Evolutionary conservation across 306 rosid species (phyloP), one percentile per base, ranked within the genome.

Genomic region (Fagus sylvatica): DNA sequence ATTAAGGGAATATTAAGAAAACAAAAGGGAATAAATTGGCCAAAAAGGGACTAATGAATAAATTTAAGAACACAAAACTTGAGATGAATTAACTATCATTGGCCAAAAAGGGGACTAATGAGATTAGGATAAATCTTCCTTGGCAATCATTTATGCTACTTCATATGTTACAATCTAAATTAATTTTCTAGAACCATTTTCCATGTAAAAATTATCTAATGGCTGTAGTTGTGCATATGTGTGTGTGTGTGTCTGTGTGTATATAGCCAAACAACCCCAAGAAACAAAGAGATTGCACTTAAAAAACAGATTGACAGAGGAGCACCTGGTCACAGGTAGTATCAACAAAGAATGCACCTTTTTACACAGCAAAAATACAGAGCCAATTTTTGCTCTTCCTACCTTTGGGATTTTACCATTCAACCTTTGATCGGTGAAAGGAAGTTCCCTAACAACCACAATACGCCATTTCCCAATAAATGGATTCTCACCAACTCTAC

Each of bases 371-470:
- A 62, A 13, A 62, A 34, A 62, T 34, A 32, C 19, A 36, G 28
- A 16, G 43, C 42, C 43, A 62, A 34, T 5, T 17, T 34, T 39
- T 32, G 10, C 32, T 15, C 16, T 66, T 17, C 71, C 30, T 7
- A 39, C 49, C 97, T 95, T 93, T 37, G 97, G 99, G 69, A 93
- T 89, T 90, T 95, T 95, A 68, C 99, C 99, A 86, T 95, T 95
- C 84, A 95, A 84, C 83, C 99, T 91, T 79, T 95, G 98, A 81
- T 95, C 98, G 2, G 86, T 57, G 71, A 95, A 93, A 75, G 98
- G 99, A 86, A 95, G 98, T 88, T 88, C 94, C 84, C 54, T 89
- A 71, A 93, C 94, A 15, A 95, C 89, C 69, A 95, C 80, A 71
- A 93, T 72, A 13, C 96, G 97, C 99, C 98, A 95, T 74, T 87